These are phyloP conservation scores for Carex cristatella DNA, from an alignment of 176 grass and related monocot genomes.

Conservation along the genomic window DNA sequence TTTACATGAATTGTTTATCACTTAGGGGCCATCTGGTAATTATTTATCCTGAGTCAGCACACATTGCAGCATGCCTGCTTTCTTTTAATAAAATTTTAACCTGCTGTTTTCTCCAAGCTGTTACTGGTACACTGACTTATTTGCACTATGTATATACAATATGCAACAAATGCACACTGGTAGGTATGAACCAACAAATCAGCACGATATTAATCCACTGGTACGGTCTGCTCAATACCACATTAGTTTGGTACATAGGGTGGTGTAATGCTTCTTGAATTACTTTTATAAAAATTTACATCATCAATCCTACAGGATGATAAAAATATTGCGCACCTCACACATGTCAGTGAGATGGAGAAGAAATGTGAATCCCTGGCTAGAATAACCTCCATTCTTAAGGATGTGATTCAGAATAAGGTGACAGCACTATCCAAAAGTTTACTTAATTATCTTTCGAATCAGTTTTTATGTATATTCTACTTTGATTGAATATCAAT, in stretches of 20 bases:
- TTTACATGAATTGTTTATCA: background rate
- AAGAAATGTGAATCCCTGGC: conserved; percentile 95
- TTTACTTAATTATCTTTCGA: conserved; percentile 13
- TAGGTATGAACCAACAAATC: background rate
- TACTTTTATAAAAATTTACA: conserved; percentile 20
- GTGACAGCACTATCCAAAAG: conserved; percentile 31
- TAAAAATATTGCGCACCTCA: conserved; percentile 95
- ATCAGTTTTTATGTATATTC: background rate
- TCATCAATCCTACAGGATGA: conserved; percentile 61
- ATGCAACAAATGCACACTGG: background rate
- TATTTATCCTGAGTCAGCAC: conserved; percentile 4
- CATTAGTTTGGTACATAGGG: background rate
- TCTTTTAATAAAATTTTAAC: conserved; percentile 14
- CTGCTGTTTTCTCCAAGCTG: background rate
- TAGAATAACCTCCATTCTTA: conserved; percentile 94
- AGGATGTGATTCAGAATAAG: conserved; percentile 99
- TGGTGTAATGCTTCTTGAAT: background rate
- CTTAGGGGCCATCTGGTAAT: background rate
- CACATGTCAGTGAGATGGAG: conserved; percentile 99
- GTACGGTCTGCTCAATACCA: background rate
- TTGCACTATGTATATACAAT: background rate
- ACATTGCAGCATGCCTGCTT: background rate
- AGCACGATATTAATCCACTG: background rate
- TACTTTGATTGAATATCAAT: background rate
- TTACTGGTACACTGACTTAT: background rate